Base-by-base conservation (phyloP, 495 filamentous ascomycete species). In the Margaritispora aquatica region DNA sequence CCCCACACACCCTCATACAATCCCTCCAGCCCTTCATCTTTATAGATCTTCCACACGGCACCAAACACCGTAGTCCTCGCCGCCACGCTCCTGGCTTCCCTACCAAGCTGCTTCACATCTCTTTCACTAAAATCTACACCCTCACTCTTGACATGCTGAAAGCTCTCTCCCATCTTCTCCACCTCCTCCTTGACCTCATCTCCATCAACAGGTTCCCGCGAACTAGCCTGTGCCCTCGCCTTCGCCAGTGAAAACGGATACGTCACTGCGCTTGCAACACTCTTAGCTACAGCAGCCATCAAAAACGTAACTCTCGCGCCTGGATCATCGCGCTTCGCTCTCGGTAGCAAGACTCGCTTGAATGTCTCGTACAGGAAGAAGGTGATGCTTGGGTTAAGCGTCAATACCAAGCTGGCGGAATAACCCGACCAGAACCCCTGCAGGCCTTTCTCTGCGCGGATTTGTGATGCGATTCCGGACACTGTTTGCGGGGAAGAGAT, bases 391-490 rank as follows among this genome's bases (percentile, higher is more conserved):
- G 92, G 92, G 66, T 97, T 96, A 0, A 96, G 74, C 0, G 92
- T 92, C 29, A 97, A 70, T 51, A 96, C 77, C 52, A 94, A 70
- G 26, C 80, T 83, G 0, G 91, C 91, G 13, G 87, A 88, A 71
- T 96, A 96, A 2, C 93, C 93, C 0, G 90, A 88, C 92, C 93
- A 96, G 63, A 96, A 88, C 0, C 92, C 92, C 21, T 68, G 65
- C 8, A 93, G 53, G 0, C 92, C 93, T 65, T 88, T 87, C 67
- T 94, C 89, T 1, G 71, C 57, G 11, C 74, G 71, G 51, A 96
- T 93, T 36, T 81, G 74, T 1, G 72, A 69, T 19, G 86, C 78
- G 46, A 90, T 90, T 23, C 86, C 77, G 2, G 74, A 70, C 1
- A 85, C 80, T 20, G 73, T n/a, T n/a, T n/a, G 80, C 0, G 69